A percentile compares a stretch with the other conserved stretches of the same genome.
phyloP scores from a whole-genome alignment of 1,284 basidiomycete genomes.

The Irpex sp. region DNA sequence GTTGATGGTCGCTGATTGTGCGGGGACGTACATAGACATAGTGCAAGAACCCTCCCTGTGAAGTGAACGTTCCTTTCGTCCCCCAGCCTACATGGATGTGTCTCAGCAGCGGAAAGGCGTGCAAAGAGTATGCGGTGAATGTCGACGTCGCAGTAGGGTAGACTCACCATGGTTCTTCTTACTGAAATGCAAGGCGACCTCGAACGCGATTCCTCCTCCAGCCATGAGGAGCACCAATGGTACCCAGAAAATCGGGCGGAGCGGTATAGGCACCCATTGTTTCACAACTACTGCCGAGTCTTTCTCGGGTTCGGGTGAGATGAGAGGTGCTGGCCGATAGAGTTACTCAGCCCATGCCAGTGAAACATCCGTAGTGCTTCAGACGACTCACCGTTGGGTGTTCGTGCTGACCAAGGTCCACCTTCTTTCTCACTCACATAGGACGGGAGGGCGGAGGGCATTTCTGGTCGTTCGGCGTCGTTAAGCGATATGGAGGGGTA shows the following conservation, averaged over 20 bases:
- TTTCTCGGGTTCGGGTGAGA: background rate
- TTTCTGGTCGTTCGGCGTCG: background rate
- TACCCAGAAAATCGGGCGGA: conserved; percentile 45
- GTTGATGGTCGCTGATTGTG: background rate
- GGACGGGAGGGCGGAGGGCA: background rate
- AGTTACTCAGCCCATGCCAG: background rate
- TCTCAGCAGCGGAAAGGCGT: background rate
- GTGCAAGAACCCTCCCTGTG: conserved; percentile 36
- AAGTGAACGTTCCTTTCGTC: conserved; percentile 22
- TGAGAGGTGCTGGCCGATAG: background rate
- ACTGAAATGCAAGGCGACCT: conserved; percentile 43
- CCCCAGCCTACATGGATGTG: conserved; percentile 36
- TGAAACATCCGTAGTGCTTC: too few species aligned
- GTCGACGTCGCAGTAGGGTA: background rate
- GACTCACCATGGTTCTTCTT: conserved; percentile 40
- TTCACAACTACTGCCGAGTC: background rate
- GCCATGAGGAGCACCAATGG: conserved; percentile 38
- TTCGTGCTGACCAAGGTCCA: background rate
- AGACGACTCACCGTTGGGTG: background rate
- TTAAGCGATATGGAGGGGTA: background rate
- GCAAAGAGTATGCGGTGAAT: background rate
- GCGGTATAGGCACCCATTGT: conserved; percentile 40
- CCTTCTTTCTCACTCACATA: background rate
- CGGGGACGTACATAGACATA: conserved; percentile 41
- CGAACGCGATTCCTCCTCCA: conserved; percentile 39